Conservation (phyloP, 2,329 filamentous ascomycete genomes). For the Amylocarpus encephaloides region DNA sequence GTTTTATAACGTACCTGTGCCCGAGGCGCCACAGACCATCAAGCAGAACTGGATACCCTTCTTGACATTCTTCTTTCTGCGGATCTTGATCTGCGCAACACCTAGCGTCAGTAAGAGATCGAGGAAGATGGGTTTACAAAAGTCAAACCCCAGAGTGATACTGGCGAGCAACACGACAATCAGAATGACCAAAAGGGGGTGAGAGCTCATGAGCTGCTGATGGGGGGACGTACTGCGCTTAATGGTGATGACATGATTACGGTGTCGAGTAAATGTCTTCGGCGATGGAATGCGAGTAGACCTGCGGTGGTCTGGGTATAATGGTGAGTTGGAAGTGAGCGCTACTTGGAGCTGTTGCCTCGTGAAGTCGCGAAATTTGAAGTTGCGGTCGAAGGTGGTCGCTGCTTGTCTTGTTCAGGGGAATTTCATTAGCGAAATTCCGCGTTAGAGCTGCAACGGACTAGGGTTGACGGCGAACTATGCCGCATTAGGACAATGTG, state of each 20-base stretch:
- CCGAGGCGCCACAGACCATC: constrained; percentile 99
- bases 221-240: constrained; percentile 41
- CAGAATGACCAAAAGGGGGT: constrained; percentile 28
- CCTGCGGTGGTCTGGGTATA: constrained; percentile 10
- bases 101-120: constrained; percentile 22
- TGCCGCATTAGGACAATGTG: too few relatives aligned
- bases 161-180: constrained; percentile 24
- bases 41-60: constrained; percentile 95
- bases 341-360: constrained; percentile 15
- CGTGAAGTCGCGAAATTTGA: constrained; percentile 24
- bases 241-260: constrained; percentile 45
- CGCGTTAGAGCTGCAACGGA: not conserved
- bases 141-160: constrained; percentile 25
- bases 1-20: constrained; percentile 67
- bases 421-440: constrained; percentile 22
- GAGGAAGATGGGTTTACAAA: constrained; percentile 16
- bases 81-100: constrained; percentile 75
- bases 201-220: constrained; percentile 14
- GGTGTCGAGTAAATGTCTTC: constrained; percentile 8
- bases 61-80: constrained; percentile 98
- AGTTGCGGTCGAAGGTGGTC: constrained; percentile 21
- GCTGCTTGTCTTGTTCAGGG: constrained; percentile 24
- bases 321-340: constrained; percentile 9
- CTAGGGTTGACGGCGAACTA: too few relatives aligned
- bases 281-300: constrained; percentile 14